These are phyloP conservation scores for Xylaria sp. DNA, from an alignment of 2,329 filamentous ascomycete species.

Conservation along the genomic window DNA sequence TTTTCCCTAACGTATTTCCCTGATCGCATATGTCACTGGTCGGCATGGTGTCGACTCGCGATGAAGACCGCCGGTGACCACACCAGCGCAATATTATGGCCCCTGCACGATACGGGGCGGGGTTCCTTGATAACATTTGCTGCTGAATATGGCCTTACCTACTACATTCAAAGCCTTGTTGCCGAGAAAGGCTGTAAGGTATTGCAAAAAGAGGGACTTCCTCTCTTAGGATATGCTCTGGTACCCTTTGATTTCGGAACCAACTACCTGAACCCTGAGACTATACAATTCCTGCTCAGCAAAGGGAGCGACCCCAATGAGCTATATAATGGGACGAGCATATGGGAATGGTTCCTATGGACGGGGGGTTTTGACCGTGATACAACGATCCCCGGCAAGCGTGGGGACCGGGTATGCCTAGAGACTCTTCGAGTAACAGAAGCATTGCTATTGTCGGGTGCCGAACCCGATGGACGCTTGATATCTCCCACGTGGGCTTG, in stretches of 20 bases:
- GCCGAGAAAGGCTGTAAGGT: slow-evolving; percentile 5
- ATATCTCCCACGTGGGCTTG: no score
- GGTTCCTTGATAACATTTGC: slow-evolving; percentile 35
- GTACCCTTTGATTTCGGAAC: not conserved
- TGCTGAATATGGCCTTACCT: slow-evolving; percentile 3
- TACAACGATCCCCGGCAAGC: no score
- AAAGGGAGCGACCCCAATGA: slow-evolving; percentile 20
- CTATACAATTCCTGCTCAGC: slow-evolving; percentile 23
- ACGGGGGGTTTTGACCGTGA: no score
- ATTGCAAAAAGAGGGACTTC: slow-evolving; percentile 31
- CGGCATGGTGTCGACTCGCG: slow-evolving; percentile 8
- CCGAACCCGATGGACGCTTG: slow-evolving; percentile 7
- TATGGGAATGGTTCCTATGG: slow-evolving; percentile 36
- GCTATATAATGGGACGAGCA: slow-evolving; percentile 14
- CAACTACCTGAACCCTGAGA: not conserved
- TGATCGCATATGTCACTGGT: slow-evolving; percentile 17
- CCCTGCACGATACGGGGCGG: not conserved
- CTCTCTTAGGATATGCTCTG: slow-evolving; percentile 35
- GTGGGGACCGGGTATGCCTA: no score
- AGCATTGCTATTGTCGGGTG: slow-evolving; percentile 6
- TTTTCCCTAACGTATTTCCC: no score
- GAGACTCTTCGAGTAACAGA: not conserved
- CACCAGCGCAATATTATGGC: not conserved
- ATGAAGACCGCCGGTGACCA: no score
- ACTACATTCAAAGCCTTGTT: slow-evolving; percentile 28